Evolutionary conservation across 202 grass and related monocot genomes (phyloP), one percentile per base, ranked within the genome.

Genomic region (Hordeum pubiflorum): DNA sequence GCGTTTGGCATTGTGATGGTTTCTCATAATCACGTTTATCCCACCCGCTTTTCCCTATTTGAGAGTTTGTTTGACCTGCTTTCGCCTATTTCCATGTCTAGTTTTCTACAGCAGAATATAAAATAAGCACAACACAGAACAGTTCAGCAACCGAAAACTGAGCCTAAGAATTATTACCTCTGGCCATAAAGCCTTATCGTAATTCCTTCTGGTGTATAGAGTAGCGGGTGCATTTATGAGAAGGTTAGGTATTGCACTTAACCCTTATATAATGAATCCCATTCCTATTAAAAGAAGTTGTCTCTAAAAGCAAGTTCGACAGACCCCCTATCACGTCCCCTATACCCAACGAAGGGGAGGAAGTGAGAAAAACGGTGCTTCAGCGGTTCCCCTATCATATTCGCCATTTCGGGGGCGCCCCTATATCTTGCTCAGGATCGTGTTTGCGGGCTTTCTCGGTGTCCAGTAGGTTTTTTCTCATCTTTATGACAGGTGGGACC

Each of bases 231-330:
- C 37, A 67, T 79, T 15, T 86, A 46, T 62, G 32, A 72, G 41
- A 52, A 72, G 46, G 4, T 72, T 72, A 52, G 40, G 69, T n/a
- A 48, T 18, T 72, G 23, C 69, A 31, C 52, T 72, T 72, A 52
- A 72, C 41, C 23, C 23, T 72, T 72, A 29, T 8, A 29, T 8
- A 72, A 50, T 75, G 58, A 75, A 64, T 54, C 18, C 2, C 58
- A 55, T 44, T 71, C 5, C 43, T 27, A 39, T n/a, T 63, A 6
- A 52, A 82, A 82, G n/a, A 75, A 75, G 31, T 64, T 82, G 10
- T 31, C 23, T 69, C 57, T 78, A 67, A 43, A 17, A 69, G 48
- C 48, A 54, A 54, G 48, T 54, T 15, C 6, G 6, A 54, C 48
- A 54, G 48, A 7, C 5, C 48, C 48, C 48, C 48, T 54, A 54